Evolutionary conservation across 2,329 filamentous ascomycete genomes (phyloP), one percentile per base, ranked within the genome.

Genomic region (Ceratocystis harringtonii): DNA sequence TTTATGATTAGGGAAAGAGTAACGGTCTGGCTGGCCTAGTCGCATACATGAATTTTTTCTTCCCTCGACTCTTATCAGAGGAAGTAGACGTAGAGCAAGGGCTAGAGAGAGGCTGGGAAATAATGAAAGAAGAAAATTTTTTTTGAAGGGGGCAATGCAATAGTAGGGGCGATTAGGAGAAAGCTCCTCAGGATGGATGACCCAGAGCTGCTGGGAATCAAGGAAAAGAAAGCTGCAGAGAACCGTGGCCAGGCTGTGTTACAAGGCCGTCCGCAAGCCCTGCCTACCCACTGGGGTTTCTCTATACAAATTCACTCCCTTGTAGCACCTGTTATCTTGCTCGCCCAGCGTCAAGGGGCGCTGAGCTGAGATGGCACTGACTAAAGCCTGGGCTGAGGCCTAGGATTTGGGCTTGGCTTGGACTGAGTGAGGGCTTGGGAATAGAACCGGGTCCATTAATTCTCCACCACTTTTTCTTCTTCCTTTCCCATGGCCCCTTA

Each of bases 401-500:
- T 19, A 8, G 44, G 44, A 48, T 19, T 48, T 6, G 44, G 44
- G n/a, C n/a, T 50, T 8, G 17, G 45, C 4, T 30, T 57, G 52
- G 22, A 22, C 52, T 57, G 52, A 57, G 32, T 12, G 32, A 12
- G 10, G 25, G 52, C 52, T 57, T 57, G 52, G 28, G 52, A 57
- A 32, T 28, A 17, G 52, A 57, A n/a, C 52, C 25, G 52, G 52
- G 52, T 32, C 52, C 25, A 57, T n/a, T 57, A 32, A 57, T 17
- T 57, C 22, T 28, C 30, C 25, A 57, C 52, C 25, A 57, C 52
- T 17, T 57, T 25, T 28, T 32, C 17, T 57, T 28, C 25, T 22
- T 57, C 30, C 25, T 10, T 57, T 17, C 19, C 25, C n/a, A 3
- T 36, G 32, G 12, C 28, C 28, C 32, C 64, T 66, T 66, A 66